Evolutionary conservation across 805 yeast genomes (phyloP), one percentile per base, ranked within the genome.

Genomic region (Metschnikowia kofuensis): DNA sequence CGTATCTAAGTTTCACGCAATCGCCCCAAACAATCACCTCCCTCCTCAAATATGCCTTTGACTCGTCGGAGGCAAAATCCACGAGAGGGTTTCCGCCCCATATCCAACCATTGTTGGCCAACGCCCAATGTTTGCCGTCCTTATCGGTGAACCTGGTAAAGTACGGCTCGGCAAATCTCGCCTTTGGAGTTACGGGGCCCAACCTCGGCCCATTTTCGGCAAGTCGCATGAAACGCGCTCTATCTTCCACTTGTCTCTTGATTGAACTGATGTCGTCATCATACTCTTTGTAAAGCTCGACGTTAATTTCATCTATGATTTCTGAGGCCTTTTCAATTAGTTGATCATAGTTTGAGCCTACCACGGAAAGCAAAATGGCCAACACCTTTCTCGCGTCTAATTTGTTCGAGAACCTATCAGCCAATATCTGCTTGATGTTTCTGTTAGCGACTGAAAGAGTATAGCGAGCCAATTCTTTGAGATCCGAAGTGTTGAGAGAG

Each of bases 11-110:
- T 65, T 92, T 92, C 48, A 92, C 91, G 74, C 99, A 92, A 64
- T 92, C 99, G 2, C 96, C 94, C 99, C 99, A 92, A 27, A 92
- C 88, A 56, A 92, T 90, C 11, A 92, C 96, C 66, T 92, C 97
- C 63, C 99, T 80, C 45, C 96, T 77, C 43, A 92, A 68, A 62
- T 94, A 92, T 4, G 95, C 91, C 61, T 81, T 85, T 6, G 96
- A 82, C 47, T 83, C 58, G 29, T 76, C 66, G 0, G 96, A 86
- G 0, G 98, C 99, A 77, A 92, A 92, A 68, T 92, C 98, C 2
- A 89, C 85, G 49, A 91, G 68, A 1, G 98, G 97, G 57, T 92
- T 84, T 10, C 96, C 97, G 45, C 89, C 91, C 99, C 99, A 92
- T 48, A 94, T 89, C 97, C 98, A 92, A 41, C 99, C 99, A 61